Evolutionary conservation across 352 stramenopile genomes (phyloP).

Genomic region (Pythium utonaiense): DNA sequence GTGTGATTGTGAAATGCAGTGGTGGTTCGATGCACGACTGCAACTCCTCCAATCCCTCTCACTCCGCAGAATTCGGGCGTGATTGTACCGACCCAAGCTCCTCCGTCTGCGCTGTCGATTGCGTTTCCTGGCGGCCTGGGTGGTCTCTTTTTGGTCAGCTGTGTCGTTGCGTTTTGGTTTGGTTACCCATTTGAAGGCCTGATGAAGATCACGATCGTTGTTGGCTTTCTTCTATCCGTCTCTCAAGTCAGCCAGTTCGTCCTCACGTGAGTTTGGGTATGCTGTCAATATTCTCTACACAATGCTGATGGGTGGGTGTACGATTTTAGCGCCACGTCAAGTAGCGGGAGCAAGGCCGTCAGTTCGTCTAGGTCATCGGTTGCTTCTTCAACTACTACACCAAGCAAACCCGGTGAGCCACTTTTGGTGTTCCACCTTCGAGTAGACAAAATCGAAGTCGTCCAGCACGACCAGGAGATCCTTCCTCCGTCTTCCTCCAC

Average conservation of each 20-base stretch:
- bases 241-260: constrained; percentile 72
- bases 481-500: constrained; percentile 1
- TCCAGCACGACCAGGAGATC: constrained; percentile 35
- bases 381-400: neutral
- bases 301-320: neutral
- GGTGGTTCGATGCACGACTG: constrained; percentile 35
- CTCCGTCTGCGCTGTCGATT: constrained; percentile 52
- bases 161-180: constrained; percentile 69
- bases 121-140: constrained; percentile 67
- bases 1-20: neutral
- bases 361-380: neutral
- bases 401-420: constrained; percentile 19
- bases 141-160: constrained; percentile 74
- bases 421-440: constrained; percentile 48
- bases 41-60: constrained; percentile 29
- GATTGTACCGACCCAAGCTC: neutral
- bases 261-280: constrained; percentile 44
- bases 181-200: constrained; percentile 68
- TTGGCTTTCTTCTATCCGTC: constrained; percentile 70
- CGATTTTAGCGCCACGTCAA: constrained; percentile 10
- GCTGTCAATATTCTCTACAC: too few relatives aligned
- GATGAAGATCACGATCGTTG: constrained; percentile 86
- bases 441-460: constrained; percentile 59
- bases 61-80: constrained; percentile 39
- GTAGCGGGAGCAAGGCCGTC: neutral